Percentiles rank a stretch among this genome's conserved stretches.
Conservation (phyloP, 129 eudicot species). For the Glebionis coronaria region DNA sequence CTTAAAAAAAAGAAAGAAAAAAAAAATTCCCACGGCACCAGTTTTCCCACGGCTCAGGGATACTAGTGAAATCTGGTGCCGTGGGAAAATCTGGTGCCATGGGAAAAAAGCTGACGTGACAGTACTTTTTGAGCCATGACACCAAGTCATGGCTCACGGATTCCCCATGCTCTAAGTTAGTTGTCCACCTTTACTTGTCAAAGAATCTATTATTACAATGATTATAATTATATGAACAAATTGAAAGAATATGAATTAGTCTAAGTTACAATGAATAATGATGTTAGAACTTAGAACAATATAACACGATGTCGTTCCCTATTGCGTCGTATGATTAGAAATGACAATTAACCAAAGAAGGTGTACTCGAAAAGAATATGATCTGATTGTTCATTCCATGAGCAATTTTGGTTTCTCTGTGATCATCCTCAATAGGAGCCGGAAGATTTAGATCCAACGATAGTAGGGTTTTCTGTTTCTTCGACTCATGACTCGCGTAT, state of each 20-base stretch:
- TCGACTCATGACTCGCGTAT: slow-evolving; percentile 20
- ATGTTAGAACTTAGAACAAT: no score
- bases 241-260: slow-evolving; percentile 23
- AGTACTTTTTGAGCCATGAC: no score
- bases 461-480: slow-evolving; percentile 33
- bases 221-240: slow-evolving; percentile 13
- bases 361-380: slow-evolving; percentile 44
- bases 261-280: slow-evolving; percentile 11
- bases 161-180: no score
- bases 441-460: slow-evolving; percentile 75
- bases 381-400: slow-evolving; percentile 40
- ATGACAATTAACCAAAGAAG: slow-evolving; percentile 53
- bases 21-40: no score
- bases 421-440: slow-evolving; percentile 60
- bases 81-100: no score
- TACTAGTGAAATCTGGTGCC: no score
- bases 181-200: slow-evolving; percentile 14
- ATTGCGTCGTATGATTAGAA: slow-evolving; percentile 22
- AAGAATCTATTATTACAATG: slow-evolving; percentile 21
- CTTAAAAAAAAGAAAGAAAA: no score
- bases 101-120: no score
- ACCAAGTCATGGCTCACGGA: no score
- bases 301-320: no score
- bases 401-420: slow-evolving; percentile 36
- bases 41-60: no score